Conservation (phyloP, 2,329 filamentous ascomycete genomes). For the Dichotomopilus funicola region DNA sequence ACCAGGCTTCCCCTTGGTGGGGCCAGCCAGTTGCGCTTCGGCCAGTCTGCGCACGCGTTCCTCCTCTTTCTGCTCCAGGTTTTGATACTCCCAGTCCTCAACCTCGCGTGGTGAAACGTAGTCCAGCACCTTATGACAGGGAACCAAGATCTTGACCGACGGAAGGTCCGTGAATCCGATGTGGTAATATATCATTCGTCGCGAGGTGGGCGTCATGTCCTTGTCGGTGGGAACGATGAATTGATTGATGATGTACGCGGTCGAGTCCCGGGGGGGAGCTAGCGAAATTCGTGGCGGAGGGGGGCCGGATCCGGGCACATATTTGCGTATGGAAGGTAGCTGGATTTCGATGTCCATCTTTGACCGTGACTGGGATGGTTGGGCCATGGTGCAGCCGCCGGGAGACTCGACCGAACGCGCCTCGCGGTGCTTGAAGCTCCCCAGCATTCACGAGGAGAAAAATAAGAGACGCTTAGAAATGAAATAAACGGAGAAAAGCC, state of each 20-base stretch:
- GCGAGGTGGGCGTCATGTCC: slow-evolving; percentile 26
- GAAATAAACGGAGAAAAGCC: not conserved
- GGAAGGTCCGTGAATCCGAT: slow-evolving; percentile 50
- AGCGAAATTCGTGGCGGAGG: slow-evolving; percentile 42
- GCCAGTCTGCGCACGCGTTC: slow-evolving; percentile 24
- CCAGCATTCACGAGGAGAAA: not conserved
- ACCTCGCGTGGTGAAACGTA: slow-evolving; percentile 52
- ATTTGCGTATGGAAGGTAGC: slow-evolving; percentile 12
- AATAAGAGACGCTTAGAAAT: not conserved
- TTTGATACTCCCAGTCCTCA: slow-evolving; percentile 50
- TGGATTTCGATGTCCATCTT: slow-evolving; percentile 21
- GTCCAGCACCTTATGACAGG: slow-evolving; percentile 43
- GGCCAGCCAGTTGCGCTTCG: slow-evolving; percentile 4
- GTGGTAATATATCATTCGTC: slow-evolving; percentile 45
- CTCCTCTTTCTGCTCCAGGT: slow-evolving; percentile 38
- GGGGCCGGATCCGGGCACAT: slow-evolving; percentile 38
- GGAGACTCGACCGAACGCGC: not conserved
- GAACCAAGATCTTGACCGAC: slow-evolving; percentile 41
- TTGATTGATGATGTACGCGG: slow-evolving; percentile 52
- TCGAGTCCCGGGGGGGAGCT: slow-evolving; percentile 42
- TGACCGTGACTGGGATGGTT: not conserved
- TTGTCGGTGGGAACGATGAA: slow-evolving; percentile 37
- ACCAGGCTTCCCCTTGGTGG: slow-evolving; percentile 8
- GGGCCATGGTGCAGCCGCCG: slow-evolving; percentile 4
- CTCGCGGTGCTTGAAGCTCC: slow-evolving; percentile 1